Evolutionary conservation across 177 flowering plant species (phyloP), one percentile per base, ranked within the genome.

Genomic region (Vitis hybrid): DNA sequence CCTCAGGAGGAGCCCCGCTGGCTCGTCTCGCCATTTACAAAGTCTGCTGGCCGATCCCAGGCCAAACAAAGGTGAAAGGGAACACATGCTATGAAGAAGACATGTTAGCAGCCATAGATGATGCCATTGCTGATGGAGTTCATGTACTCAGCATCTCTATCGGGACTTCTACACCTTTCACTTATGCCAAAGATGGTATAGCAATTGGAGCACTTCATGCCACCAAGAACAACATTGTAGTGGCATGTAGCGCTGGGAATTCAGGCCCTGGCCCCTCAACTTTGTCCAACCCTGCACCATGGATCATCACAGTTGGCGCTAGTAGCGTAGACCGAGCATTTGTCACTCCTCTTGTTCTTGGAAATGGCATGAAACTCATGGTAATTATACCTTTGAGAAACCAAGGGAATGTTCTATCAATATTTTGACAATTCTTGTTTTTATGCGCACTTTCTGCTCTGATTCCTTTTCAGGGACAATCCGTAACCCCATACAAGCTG

Each of bases 231-330:
- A 83, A 88, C 40, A 82, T 95, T 54, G 89, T 93, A 11, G 99
- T 93, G 30, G 80, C 83, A 0, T 83, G 89, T 69, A 81, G 89
- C 62, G 99, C 94, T 2, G 98, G 98, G 3, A 95, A 95, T 62
- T 24, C 40, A 0, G 99, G 99, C 0, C 99, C 99, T 18, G 40
- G 60, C 0, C 82, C 89, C 0, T 54, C 83, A 1, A 88, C 98
- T 2, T 65, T 84, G 65, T 81, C 90, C 0, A 95, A 95, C 49
- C 52, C 81, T 2, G 88, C 94, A 1, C 99, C 99, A 0, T 95
- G 99, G 99, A 82, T 93, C 40, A 80, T 91, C 55, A 95, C 99
- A 0, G 99, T 95, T n/a, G 97, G 81, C 1, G 98, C 99, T 11
- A 90, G 97, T 70, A 85, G 84, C 63, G n/a, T 93, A 0, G 99